Base-by-base conservation (phyloP, 768 basidiomycete genomes). In the Rickenella mellea region DNA sequence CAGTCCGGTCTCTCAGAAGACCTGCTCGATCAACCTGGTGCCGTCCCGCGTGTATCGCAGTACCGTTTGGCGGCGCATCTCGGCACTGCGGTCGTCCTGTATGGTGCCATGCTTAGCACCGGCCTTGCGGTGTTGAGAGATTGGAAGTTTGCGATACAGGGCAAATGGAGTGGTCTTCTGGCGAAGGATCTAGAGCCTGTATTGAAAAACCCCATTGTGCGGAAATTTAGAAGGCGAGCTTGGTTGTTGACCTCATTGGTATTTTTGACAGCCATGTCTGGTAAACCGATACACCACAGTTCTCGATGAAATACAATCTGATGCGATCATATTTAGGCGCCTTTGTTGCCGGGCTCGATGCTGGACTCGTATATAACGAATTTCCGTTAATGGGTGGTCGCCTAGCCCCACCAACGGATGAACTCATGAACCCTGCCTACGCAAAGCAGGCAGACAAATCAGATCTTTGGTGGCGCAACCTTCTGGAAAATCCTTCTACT, bases 341-440 rank as follows among this genome's bases (percentile, higher is more conserved):
- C 4, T 98, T 99, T 53, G 96, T 99, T 22, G 96, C 96, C 27
- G 96, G 96, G 11, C 70, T 99, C 31, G 96, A 99, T 58, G 96
- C 96, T 1, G 96, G 96, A 11, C 63, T 99, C 41, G 59, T 92
- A n/a, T 98, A 98, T 65, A 99, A 99, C 56, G 94, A 98, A 56
- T 99, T 96, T 66, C 96, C 96, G 0, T 63, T 83, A 4, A 99
- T 99, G 94, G 94, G 90, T 27, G 92, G 85, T 6, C 73, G 79
- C 12, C 60, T 97, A 12, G 73, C 76, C 3, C 96, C 96, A 3
- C 91, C 92, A 0, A 47, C 66, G 6, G 74, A 81, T 27, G 96
- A 98, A 59, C 73, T 99, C 20, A 77, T 93, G 56, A 79, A 86
- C 21, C 55, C 71, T 1, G 66, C 69, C 6, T 98, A 96, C 58